Percentiles rank a stretch among this genome's conserved stretches.
Conservation (phyloP, 352 stramenopile genomes). For the Phytophthora cryptogea region DNA sequence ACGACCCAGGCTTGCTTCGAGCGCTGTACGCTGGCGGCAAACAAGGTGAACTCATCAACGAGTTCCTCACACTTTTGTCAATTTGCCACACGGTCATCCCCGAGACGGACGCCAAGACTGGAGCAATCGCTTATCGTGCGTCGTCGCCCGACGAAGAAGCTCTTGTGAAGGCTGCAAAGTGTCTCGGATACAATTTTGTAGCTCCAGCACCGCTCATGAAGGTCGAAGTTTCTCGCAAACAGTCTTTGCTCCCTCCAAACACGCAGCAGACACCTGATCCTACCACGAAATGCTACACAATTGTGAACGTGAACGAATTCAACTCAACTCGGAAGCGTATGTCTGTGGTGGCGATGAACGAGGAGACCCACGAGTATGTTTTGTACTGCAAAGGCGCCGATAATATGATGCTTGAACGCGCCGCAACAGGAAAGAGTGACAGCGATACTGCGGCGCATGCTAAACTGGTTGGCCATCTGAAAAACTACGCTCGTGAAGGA, state of each 20-base stretch:
- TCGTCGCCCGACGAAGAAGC: constrained; percentile 76
- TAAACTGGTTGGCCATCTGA: constrained; percentile 51
- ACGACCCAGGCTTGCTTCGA: constrained; percentile 48
- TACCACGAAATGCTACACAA: constrained; percentile 42
- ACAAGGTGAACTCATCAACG: constrained; percentile 48
- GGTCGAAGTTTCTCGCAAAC: constrained; percentile 54
- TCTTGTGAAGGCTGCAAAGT: constrained; percentile 64
- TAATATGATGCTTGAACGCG: constrained; percentile 81
- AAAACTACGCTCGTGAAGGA: constrained; percentile 73
- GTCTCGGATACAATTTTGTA: constrained; percentile 64
- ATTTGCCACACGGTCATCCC: constrained; percentile 75
- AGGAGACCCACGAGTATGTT: constrained; percentile 45
- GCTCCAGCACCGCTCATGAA: constrained; percentile 53
- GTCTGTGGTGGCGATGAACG: constrained; percentile 92
- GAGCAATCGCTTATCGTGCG: constrained; percentile 44
- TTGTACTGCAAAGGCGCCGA: constrained; percentile 86
- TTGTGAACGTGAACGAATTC: constrained; percentile 88
- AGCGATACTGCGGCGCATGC: constrained; percentile 15
- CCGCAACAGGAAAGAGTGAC: constrained; percentile 15
- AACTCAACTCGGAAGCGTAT: constrained; percentile 97
- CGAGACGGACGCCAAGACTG: constrained; percentile 65
- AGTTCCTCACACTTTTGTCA: constrained; percentile 61
- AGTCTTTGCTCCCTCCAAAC: constrained; percentile 23
- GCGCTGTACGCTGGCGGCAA: constrained; percentile 40
- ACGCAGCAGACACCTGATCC: constrained; percentile 17